Evolutionary conservation across 257 asterid genomes (phyloP).

Genomic region (Nicotiana noctiflora): DNA sequence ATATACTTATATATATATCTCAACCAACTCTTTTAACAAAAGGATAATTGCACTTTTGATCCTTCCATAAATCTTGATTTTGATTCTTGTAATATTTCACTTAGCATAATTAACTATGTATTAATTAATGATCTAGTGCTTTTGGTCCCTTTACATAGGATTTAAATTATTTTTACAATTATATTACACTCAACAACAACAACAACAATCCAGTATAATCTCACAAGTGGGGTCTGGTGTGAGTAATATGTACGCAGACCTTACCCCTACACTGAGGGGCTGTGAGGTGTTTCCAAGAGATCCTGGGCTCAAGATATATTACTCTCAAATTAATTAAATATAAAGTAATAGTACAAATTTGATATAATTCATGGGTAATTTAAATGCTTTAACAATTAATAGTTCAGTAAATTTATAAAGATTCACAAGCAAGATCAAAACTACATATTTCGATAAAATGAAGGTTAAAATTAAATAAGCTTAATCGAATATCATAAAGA

Average conservation of each 20-base stretch:
- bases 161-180: too few species aligned
- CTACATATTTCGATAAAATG: neutral
- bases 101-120: neutral
- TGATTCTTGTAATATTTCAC: neutral
- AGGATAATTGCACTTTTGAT: neutral
- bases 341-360: neutral
- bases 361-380: neutral
- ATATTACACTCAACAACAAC: too few species aligned
- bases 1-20: neutral
- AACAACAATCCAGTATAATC: too few species aligned
- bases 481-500: too few species aligned
- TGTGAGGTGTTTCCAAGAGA: too few species aligned
- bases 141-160: too few species aligned
- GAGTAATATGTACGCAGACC: too few species aligned
- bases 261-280: too few species aligned
- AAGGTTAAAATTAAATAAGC: too few species aligned
- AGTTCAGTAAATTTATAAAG: neutral
- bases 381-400: neutral
- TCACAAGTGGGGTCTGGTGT: too few species aligned
- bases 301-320: too few species aligned
- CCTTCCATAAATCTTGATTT: neutral
- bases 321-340: too few species aligned
- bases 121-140: neutral
- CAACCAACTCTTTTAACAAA: neutral
- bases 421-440: neutral